Conservation (phyloP, 352 stramenopile species). For the Globisporangium emineosum region DNA sequence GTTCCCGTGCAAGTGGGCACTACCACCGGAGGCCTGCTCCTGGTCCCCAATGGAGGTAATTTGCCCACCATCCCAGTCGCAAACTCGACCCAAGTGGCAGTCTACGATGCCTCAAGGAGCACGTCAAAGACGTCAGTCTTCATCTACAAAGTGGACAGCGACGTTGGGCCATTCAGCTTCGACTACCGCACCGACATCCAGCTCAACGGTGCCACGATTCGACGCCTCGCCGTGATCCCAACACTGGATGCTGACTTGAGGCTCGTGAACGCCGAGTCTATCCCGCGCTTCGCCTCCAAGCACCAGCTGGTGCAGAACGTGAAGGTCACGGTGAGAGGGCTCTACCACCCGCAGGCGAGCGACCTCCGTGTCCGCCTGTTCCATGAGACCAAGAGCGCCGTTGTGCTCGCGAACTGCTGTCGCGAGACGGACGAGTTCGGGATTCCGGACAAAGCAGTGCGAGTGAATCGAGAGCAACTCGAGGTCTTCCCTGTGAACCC, state of each 20-base stretch:
- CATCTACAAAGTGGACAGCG: constrained; percentile 33
- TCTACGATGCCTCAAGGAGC: constrained; percentile 42
- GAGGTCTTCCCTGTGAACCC: constrained; percentile 37
- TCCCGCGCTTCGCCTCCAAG: constrained; percentile 45
- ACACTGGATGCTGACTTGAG: constrained; percentile 39
- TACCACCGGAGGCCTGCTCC: constrained; percentile 20
- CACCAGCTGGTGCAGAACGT: constrained; percentile 56
- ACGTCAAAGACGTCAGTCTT: constrained; percentile 41
- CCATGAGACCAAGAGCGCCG: constrained; percentile 37
- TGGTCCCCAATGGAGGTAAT: neutral
- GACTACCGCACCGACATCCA: constrained; percentile 32
- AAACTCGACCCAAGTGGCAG: constrained; percentile 30
- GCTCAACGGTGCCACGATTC: constrained; percentile 57
- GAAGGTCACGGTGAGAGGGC: constrained; percentile 42
- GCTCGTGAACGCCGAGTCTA: constrained; percentile 31
- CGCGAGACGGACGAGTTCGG: constrained; percentile 37
- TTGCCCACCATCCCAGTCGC: constrained; percentile 39
- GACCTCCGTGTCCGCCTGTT: constrained; percentile 52
- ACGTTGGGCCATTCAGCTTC: constrained; percentile 42
- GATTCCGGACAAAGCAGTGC: constrained; percentile 29
- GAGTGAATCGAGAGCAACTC: constrained; percentile 47
- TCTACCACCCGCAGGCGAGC: constrained; percentile 65
- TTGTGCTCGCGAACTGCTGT: constrained; percentile 50
- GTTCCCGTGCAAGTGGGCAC: constrained; percentile 35
- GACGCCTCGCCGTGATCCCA: constrained; percentile 28